phyloP scores from a whole-genome alignment of 768 basidiomycete genomes.

The Rhizopogon vesiculosus region DNA sequence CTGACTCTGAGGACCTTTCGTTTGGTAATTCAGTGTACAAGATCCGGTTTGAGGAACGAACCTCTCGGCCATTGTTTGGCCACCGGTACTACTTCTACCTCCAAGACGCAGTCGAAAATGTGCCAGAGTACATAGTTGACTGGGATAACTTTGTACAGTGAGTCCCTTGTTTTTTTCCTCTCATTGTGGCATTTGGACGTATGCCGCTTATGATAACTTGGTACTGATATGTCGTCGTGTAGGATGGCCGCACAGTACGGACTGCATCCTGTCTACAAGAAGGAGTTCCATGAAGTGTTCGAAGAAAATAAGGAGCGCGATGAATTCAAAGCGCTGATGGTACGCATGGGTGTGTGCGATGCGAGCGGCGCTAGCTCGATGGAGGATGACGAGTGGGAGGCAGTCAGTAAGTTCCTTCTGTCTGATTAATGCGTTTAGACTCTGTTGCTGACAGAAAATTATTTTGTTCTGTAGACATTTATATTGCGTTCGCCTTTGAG shows the following conservation, averaged over 20 bases:
- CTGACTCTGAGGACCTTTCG: conserved; percentile 60
- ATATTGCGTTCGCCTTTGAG: conserved; percentile 89
- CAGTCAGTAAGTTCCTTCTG: conserved; percentile 73
- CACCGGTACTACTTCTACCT: conserved; percentile 95
- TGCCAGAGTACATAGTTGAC: conserved; percentile 94
- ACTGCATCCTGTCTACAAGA: conserved; percentile 68
- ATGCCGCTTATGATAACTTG: too few relatives aligned
- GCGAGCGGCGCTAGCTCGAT: conserved; percentile 82
- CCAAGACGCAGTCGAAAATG: conserved; percentile 92
- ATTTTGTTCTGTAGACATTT: conserved; percentile 59
- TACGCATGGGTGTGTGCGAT: conserved; percentile 91
- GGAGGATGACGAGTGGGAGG: conserved; percentile 96
- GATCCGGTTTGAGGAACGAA: conserved; percentile 78
- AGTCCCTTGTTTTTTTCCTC: conserved; percentile 17
- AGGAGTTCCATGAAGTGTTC: conserved; percentile 89
- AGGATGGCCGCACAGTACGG: conserved; percentile 85
- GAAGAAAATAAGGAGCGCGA: conserved; percentile 71
- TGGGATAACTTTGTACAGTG: conserved; percentile 92
- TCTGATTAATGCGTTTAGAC: neutral
- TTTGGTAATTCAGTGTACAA: conserved; percentile 92
- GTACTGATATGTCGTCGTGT: conserved; percentile 11
- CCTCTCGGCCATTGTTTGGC: conserved; percentile 65
- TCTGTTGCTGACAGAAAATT: neutral
- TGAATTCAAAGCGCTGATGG: conserved; percentile 80
- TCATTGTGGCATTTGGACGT: neutral